Base-by-base conservation (phyloP, 129 eudicot genomes). In the Ambrosia trifida region DNA sequence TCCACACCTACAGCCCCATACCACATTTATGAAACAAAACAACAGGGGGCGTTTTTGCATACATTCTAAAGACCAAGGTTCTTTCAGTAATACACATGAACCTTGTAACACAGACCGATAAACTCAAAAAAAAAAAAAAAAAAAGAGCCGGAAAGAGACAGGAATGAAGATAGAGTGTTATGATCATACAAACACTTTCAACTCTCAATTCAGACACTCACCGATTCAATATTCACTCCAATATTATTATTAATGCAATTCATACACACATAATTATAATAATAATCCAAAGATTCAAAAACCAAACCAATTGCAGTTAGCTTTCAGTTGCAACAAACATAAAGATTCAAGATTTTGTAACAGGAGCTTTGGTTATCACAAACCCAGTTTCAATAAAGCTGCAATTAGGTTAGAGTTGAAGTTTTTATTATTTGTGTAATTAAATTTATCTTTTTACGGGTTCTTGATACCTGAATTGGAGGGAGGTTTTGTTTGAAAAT, bases 181-280 rank as follows among this genome's bases (percentile, higher is more conserved):
- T 78, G 91, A 89, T 89, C 91, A 80, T 80, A 74, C 81, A 79
- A 82, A 53, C 53, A 65, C 85, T 78, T 67, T 72, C 50, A 54
- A 73, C 81, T 76, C 79, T 74, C 80, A 85, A 79, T 81, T 82
- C 68, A 24, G 65, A 63, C 33, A 54, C 8, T 36, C 52, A 52
- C 40, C 68, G 43, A 69, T 17, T 64, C 5, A 73, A 70, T 67
- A 45, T 70, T 74, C 69, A 71, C 66, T 62, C 52, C 17, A 40
- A 76, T 1, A 40, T 30, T 72, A 76, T 85, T 33, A 64, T 72
- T 81, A 81, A 62, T 58, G 68, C 66, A 64, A 70, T 68, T 80
- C 43, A 28, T 52, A 77, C 53, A 41, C 12, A 51, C 28, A 51
- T 0, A 3, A 51, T 10, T 16, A 45, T 11, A 17, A 3, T 3